Percentiles rank a stretch among this genome's conserved stretches.
Conservation (phyloP, 208 protist genomes). For the Leishmania gerbilli region DNA sequence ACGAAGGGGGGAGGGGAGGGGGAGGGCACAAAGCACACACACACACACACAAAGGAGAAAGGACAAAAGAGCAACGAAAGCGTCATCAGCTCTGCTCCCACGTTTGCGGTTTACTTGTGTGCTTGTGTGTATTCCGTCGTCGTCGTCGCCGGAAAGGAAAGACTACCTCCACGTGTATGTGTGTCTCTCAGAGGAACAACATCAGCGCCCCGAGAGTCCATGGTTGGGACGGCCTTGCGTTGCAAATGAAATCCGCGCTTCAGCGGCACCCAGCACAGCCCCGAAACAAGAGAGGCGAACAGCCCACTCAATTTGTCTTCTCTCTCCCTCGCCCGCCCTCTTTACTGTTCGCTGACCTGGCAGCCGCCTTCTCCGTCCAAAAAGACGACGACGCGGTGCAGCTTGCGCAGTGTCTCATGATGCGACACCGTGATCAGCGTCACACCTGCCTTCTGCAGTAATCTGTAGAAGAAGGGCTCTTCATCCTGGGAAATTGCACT, state of each 20-base stretch:
- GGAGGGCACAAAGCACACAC: neutral
- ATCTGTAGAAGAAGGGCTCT: conserved; percentile 69
- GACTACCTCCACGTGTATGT: neutral
- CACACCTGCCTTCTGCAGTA: conserved; percentile 68
- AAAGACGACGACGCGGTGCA: conserved; percentile 62
- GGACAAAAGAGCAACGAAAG: neutral
- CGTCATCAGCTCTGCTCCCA: neutral
- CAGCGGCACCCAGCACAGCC: neutral
- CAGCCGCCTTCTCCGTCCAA: conserved; percentile 72
- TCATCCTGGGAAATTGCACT: conserved; percentile 87
- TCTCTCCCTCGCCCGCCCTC: neutral
- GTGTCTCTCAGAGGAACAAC: neutral
- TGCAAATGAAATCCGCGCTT: neutral
- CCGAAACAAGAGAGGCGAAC: neutral
- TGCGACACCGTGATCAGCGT: conserved; percentile 90
- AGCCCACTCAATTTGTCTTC: neutral
- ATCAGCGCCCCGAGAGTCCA: neutral
- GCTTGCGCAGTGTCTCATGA: conserved; percentile 58
- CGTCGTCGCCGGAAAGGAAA: neutral
- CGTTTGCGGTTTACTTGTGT: neutral
- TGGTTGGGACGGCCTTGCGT: neutral
- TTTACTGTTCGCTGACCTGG: conserved; percentile 25
- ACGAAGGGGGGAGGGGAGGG: neutral
- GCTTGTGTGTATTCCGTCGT: neutral
- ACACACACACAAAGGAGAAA: neutral